Conservation (phyloP, 139 green algal species). For the Asterochloris sp. region DNA sequence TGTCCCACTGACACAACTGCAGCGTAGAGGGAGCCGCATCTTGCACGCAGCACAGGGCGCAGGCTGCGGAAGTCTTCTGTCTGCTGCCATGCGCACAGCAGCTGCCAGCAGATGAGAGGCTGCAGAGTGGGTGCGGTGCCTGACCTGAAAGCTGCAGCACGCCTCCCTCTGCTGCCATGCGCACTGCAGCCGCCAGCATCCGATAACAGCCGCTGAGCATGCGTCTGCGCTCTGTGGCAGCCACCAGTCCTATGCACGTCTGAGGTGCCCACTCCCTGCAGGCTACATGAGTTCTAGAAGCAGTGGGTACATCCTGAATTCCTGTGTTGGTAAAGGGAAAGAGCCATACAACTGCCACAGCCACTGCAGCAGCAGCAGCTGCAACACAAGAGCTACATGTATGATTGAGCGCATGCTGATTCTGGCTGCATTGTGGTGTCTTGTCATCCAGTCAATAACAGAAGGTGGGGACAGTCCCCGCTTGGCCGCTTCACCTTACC, state of each 20-base stretch:
- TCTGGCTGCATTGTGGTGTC: too few relatives aligned
- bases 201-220: conserved; percentile 24
- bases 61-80: not conserved
- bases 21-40: not conserved
- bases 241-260: conserved; percentile 10
- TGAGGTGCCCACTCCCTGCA: conserved; percentile 5
- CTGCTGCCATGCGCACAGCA: not conserved
- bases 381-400: too few relatives aligned
- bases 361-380: too few relatives aligned
- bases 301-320: too few relatives aligned
- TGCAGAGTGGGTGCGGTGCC: not conserved
- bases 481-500: not conserved
- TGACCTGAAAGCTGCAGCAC: not conserved
- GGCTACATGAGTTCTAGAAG: not conserved
- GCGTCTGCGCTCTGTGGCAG: conserved; percentile 1
- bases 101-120: not conserved
- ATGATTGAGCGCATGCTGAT: too few relatives aligned
- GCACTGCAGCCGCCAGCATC: conserved; percentile 11
- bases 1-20: not conserved
- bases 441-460: too few relatives aligned
- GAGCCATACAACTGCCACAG: too few relatives aligned
- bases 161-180: not conserved
- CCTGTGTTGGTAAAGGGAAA: too few relatives aligned
- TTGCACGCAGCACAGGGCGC: not conserved
- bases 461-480: not conserved